Conservation (phyloP, 1,284 basidiomycete genomes). For the Cerrena zonata region DNA sequence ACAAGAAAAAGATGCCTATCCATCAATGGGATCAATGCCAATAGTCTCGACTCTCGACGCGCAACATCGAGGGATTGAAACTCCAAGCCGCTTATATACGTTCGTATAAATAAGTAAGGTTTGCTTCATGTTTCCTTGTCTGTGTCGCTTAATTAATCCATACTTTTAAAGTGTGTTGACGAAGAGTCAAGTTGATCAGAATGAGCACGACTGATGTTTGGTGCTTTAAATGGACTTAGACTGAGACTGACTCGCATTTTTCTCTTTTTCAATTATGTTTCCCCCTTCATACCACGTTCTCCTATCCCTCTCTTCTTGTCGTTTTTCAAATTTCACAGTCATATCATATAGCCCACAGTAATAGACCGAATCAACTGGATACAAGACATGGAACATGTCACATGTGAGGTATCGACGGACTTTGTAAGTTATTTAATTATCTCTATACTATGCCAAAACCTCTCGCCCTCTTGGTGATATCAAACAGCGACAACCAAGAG, state of each 20-base stretch:
- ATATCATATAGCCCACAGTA: background rate
- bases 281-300: background rate
- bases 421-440: background rate
- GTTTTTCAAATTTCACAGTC: background rate
- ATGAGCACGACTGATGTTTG: background rate
- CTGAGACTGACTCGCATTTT: background rate
- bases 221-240: background rate
- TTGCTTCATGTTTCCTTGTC: background rate
- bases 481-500: background rate
- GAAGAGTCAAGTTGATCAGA: slow-evolving; percentile 1
- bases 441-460: too few relatives aligned
- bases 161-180: background rate
- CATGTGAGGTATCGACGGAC: background rate
- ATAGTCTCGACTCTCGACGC: too few relatives aligned
- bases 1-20: too few relatives aligned
- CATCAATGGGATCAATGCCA: too few relatives aligned
- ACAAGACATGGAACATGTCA: background rate
- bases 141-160: background rate
- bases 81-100: too few relatives aligned
- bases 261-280: background rate
- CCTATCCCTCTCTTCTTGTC: background rate
- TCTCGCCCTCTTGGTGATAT: too few relatives aligned
- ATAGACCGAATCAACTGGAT: background rate
- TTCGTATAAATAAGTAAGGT: slow-evolving; percentile 57
- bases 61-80: too few relatives aligned